A percentile compares a stretch with the other conserved stretches of the same genome.
Evolutionary conservation across 768 basidiomycete genomes (phyloP).

Genomic region (Candolleomyces aberdarensis): DNA sequence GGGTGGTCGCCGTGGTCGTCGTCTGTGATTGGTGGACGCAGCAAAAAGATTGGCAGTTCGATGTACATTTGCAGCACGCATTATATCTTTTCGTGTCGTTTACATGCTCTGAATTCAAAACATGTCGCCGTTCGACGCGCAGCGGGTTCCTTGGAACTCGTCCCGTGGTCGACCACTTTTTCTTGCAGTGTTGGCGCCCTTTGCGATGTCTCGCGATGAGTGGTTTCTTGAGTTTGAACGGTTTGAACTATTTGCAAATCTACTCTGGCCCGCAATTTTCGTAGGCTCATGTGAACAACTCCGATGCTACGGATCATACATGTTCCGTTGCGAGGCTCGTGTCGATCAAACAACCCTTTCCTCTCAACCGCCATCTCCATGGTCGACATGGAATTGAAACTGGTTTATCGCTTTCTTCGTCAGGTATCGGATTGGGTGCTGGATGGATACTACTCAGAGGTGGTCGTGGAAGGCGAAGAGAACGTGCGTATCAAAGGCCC

Average conservation of each 20-base stretch:
- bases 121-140: slow-evolving; percentile 87
- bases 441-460: slow-evolving; percentile 58
- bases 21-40: slow-evolving; percentile 53
- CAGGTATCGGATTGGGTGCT: slow-evolving; percentile 61
- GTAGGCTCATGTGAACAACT: no score
- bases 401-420: slow-evolving; percentile 58
- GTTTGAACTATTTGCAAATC: no score
- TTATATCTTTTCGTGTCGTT: slow-evolving; percentile 19
- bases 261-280: no score
- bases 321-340: no score
- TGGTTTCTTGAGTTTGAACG: neutral
- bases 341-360: neutral
- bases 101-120: slow-evolving; percentile 35
- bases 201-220: neutral
- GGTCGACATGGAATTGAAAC: slow-evolving; percentile 41
- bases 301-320: no score
- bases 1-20: slow-evolving; percentile 99
- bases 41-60: slow-evolving; percentile 17
- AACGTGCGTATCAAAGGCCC: slow-evolving; percentile 57
- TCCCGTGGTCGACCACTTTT: slow-evolving; percentile 69
- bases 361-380: neutral
- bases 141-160: slow-evolving; percentile 60
- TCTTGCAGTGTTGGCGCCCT: slow-evolving; percentile 2
- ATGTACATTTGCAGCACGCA: slow-evolving; percentile 9
- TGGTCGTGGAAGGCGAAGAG: slow-evolving; percentile 53